Percentiles rank a stretch among this genome's conserved stretches.
These are phyloP conservation scores for Aspergillaceae sp. DNA, from an alignment of 2,329 filamentous ascomycete genomes.

Conservation along the genomic window DNA sequence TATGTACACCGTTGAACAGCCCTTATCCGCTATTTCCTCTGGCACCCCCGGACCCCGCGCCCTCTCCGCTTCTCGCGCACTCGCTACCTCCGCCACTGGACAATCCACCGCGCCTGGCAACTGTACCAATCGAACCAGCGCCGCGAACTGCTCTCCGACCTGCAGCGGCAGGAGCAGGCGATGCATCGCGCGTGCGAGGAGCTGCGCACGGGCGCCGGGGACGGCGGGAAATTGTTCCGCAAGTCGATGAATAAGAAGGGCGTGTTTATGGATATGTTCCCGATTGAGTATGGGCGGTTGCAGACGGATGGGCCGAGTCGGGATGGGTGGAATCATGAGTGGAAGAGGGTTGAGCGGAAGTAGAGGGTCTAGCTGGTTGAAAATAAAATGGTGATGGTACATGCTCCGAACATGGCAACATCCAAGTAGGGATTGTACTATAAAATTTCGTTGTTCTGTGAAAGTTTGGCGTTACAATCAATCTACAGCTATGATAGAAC, in stretches of 20 bases:
- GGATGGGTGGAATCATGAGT: slow-evolving; percentile 86
- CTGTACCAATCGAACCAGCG: slow-evolving; percentile 65
- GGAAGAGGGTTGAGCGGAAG: slow-evolving; percentile 54
- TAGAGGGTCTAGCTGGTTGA: slow-evolving; percentile 1
- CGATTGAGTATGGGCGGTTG: slow-evolving; percentile 71
- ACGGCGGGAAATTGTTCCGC: slow-evolving; percentile 60
- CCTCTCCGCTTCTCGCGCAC: slow-evolving; percentile 84
- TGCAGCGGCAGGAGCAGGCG: slow-evolving; percentile 69
- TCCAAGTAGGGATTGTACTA: no score
- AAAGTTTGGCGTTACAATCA: not conserved
- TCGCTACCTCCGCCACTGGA: slow-evolving; percentile 90
- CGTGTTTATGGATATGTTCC: slow-evolving; percentile 64
- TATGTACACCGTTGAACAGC: slow-evolving; percentile 30
- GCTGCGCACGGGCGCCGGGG: slow-evolving; percentile 49
- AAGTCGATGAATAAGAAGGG: slow-evolving; percentile 88
- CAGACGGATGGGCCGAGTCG: slow-evolving; percentile 72
- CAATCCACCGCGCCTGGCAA: slow-evolving; percentile 93
- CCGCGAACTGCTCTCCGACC: slow-evolving; percentile 55
- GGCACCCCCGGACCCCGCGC: slow-evolving; percentile 59
- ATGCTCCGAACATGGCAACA: no score
- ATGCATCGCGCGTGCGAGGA: slow-evolving; percentile 85
- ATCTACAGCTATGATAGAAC: no score
- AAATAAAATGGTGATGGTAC: no score
- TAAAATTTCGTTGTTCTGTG: not conserved
- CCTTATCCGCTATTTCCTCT: slow-evolving; percentile 61